Conservation (phyloP, 139 green algal species). For the Desmodesmus armatus region DNA sequence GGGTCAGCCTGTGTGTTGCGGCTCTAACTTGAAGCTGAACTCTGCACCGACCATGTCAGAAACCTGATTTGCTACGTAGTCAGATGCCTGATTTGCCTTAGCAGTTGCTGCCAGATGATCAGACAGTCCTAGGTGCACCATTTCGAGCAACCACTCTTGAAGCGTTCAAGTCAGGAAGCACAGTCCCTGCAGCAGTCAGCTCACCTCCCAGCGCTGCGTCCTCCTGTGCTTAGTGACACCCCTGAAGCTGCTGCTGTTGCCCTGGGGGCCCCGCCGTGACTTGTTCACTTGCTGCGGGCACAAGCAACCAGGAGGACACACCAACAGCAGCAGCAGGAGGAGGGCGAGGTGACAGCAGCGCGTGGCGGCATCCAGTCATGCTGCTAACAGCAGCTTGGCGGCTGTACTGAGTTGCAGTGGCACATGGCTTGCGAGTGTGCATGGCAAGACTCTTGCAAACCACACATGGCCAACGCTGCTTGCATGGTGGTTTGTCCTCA, state of each 20-base stretch:
- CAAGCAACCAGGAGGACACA: background rate
- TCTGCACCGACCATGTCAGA: background rate
- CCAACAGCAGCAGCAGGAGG: background rate
- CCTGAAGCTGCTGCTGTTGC: conserved; percentile 46
- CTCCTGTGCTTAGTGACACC: conserved; percentile 66
- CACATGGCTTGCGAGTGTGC: no score
- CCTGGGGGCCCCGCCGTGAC: conserved; percentile 15
- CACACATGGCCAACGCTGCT: background rate
- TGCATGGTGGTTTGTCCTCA: no score
- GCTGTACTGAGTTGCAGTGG: no score
- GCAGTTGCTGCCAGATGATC: background rate
- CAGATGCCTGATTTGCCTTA: no score
- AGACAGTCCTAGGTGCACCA: background rate
- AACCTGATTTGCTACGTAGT: no score
- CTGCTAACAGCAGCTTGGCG: no score
- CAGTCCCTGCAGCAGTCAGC: background rate
- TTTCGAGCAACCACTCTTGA: background rate
- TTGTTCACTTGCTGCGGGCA: conserved; percentile 5
- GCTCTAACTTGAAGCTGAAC: background rate
- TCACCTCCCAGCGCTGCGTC: conserved; percentile 51
- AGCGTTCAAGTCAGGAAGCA: background rate
- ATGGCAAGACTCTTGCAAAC: background rate
- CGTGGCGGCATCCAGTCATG: no score
- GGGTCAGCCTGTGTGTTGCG: no score
- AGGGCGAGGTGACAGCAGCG: background rate